Conservation (phyloP, 805 yeast genomes). For the Ogataea methanolica region DNA sequence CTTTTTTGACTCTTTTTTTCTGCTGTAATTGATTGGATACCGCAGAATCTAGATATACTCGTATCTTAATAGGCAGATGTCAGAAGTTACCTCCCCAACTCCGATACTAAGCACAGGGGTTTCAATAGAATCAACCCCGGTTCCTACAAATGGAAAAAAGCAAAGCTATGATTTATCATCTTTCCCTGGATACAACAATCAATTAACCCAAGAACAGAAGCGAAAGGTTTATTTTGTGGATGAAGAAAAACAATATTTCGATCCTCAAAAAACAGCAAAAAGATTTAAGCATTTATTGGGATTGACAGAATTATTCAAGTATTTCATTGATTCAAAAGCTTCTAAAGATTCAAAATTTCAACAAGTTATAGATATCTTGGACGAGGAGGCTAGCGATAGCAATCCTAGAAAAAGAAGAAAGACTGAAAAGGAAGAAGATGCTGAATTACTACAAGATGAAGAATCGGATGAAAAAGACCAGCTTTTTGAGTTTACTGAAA, state of each 20-base stretch:
- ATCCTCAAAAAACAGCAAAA: conserved; percentile 64
- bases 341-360: conserved; percentile 71
- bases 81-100: not conserved
- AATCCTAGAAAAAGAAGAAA: conserved; percentile 51
- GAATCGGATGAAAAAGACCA: conserved; percentile 55
- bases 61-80: no score
- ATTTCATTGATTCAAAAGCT: conserved; percentile 78
- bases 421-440: conserved; percentile 94
- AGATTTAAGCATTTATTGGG: conserved; percentile 79
- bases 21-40: no score
- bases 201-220: conserved; percentile 8
- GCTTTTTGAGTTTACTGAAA: conserved; percentile 75
- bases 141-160: not conserved
- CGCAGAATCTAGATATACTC: no score
- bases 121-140: conserved; percentile 10
- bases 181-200: conserved; percentile 10
- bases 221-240: conserved; percentile 29
- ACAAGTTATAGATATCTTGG: conserved; percentile 53
- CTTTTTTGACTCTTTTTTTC: no score
- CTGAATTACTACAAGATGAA: conserved; percentile 81
- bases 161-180: conserved; percentile 8
- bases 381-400: conserved; percentile 40
- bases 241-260: conserved; percentile 33
- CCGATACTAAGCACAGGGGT: conserved; percentile 11
- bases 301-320: conserved; percentile 80